Evolutionary conservation across 805 yeast genomes (phyloP), one percentile per base, ranked within the genome.

Genomic region (Helenozyma rhizophorensis): DNA sequence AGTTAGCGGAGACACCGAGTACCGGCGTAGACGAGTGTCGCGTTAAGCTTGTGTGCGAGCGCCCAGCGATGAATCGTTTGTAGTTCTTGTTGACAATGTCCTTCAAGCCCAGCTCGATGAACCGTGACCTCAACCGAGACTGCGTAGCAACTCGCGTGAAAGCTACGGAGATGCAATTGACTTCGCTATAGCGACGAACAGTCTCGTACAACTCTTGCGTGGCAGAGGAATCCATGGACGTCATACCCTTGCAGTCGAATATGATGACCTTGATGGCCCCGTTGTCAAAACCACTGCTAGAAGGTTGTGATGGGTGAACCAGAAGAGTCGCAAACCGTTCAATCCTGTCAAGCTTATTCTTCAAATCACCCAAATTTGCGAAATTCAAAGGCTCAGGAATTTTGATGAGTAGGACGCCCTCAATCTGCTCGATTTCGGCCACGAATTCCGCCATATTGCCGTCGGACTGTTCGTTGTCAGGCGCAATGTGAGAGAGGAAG

Each of bases 371-470:
- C 6, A 89, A 72, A 54, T 89, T 88, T 24, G 95, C 86, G 57
- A 88, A 88, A 4, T 89, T 85, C 39, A 88, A 64, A 1, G 96
- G 95, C 51, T 88, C 96, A 0, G 96, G 88, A 26, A 88, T 74
- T 42, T 80, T 82, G 23, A 88, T 82, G 18, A 87, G 76, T 22
- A 89, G 62, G 34, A 88, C 82, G 0, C 87, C 88, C 43, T 80
- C 84, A 30, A 82, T 64, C 24, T 65, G 72, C 46, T 70, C 51
- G 50, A 59, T 50, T 50, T 59, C 56, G 13, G 58, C 56, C 13
- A 62, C 49, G 22, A 52, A 27, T 7, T 38, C 40, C 5, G 18
- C 26, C 5, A 28, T 17, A 5, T 16, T 17, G 4, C 25, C 31
- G 5, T 12, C n/a, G 3, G 15, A 14, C 14, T n/a, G 21, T 7